These are phyloP conservation scores for Rhynchospora pubera DNA, from an alignment of 176 grass and related monocot genomes.

Conservation along the genomic window DNA sequence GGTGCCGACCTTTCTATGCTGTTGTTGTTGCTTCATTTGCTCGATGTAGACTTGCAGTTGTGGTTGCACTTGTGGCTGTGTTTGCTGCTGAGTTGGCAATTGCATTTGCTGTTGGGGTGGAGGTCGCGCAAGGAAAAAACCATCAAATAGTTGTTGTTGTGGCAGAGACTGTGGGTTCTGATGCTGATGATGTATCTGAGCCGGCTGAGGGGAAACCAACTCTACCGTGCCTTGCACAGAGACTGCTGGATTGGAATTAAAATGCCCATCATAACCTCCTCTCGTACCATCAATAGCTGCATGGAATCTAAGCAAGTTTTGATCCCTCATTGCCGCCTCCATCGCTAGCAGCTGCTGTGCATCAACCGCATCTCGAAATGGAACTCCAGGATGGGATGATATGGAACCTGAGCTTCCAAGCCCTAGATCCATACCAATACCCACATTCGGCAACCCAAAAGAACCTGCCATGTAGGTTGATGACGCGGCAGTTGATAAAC, in stretches of 20 bases:
- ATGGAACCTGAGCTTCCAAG: constrained; percentile 1
- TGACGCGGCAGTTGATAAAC: not conserved
- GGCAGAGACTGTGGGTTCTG: not conserved
- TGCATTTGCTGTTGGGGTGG: not conserved
- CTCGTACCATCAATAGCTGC: not conserved
- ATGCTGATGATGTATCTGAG: not conserved
- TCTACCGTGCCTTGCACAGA: not conserved
- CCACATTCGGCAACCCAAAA: not conserved
- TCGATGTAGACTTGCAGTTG: not conserved
- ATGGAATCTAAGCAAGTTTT: constrained; percentile 25
- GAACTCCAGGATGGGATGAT: constrained; percentile 10
- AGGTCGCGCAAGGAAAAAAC: constrained; percentile 1
- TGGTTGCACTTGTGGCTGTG: not conserved
- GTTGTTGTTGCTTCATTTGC: constrained; percentile 12
- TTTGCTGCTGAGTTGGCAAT: not conserved
- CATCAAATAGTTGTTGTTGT: constrained; percentile 19
- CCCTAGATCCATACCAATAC: constrained; percentile 26
- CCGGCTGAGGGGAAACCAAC: not conserved
- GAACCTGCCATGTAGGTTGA: not conserved
- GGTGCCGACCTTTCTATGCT: constrained; percentile 17
- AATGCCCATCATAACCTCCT: not conserved
- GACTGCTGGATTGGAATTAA: not conserved
- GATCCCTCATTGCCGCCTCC: constrained; percentile 31
- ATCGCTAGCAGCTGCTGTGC: constrained; percentile 32
- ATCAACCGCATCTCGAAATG: constrained; percentile 27